These are phyloP conservation scores for Fusarium sp. DNA, from an alignment of 2,329 filamentous ascomycete species.

Conservation along the genomic window DNA sequence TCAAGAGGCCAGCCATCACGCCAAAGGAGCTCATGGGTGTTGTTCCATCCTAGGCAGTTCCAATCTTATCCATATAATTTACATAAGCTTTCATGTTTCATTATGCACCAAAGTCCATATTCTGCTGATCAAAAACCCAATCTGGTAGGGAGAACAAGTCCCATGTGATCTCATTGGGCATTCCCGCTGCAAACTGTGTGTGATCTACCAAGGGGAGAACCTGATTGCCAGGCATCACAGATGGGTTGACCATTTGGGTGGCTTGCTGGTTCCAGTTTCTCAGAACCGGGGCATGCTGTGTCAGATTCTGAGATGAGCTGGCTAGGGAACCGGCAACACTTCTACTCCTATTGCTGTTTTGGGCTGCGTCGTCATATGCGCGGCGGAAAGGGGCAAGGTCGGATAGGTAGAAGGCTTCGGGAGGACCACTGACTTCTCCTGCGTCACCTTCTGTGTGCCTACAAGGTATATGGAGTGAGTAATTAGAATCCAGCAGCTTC, in stretches of 20 bases:
- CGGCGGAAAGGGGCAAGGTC: neutral
- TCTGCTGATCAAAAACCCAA: neutral
- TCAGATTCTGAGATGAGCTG: neutral
- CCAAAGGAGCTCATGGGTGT: slow-evolving; percentile 4
- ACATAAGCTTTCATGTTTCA: too few relatives aligned
- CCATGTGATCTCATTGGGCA: neutral
- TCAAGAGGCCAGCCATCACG: slow-evolving; percentile 15
- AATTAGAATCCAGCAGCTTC: too few relatives aligned
- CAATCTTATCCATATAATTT: neutral
- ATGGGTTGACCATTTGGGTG: neutral
- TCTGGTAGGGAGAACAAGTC: neutral
- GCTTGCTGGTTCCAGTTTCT: neutral
- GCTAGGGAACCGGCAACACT: neutral
- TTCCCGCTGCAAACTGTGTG: neutral
- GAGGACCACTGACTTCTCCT: neutral
- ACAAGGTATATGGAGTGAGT: rapidly evolving
- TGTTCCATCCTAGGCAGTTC: neutral
- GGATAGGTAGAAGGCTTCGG: neutral
- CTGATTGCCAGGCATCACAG: neutral
- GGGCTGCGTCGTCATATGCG: neutral
- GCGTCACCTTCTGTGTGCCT: neutral
- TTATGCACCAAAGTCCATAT: neutral
- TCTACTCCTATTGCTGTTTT: neutral
- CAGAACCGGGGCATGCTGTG: neutral
- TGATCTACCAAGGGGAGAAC: neutral